Conservation (phyloP, 2,329 filamentous ascomycete genomes). For the Passalora sequoiae region DNA sequence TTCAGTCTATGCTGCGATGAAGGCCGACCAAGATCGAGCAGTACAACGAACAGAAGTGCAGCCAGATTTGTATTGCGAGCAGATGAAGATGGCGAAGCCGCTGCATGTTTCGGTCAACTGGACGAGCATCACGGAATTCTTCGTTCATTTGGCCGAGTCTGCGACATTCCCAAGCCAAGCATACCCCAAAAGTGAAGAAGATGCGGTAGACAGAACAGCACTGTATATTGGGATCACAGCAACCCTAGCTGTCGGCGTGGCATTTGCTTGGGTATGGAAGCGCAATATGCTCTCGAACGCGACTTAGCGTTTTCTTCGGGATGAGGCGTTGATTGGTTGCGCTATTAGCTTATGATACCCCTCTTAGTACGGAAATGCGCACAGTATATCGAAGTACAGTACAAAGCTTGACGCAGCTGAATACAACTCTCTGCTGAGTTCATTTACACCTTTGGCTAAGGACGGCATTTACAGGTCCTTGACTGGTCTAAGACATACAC, state of each 20-base stretch:
- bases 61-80: constrained; percentile 84
- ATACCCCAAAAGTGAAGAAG: constrained; percentile 85
- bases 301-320: not conserved
- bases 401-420: no score
- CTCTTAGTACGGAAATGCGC: not conserved
- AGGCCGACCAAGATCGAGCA: constrained; percentile 92
- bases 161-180: constrained; percentile 84
- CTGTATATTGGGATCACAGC: constrained; percentile 82
- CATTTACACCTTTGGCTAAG: no score
- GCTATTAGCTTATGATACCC: constrained; percentile 2
- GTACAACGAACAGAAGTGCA: constrained; percentile 89
- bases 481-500: constrained; percentile 1
- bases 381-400: no score
- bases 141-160: constrained; percentile 83
- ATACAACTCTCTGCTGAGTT: no score
- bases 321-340: not conserved
- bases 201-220: constrained; percentile 72
- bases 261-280: constrained; percentile 58
- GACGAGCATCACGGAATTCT: constrained; percentile 89
- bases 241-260: constrained; percentile 54
- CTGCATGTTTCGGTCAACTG: constrained; percentile 93
- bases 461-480: constrained; percentile 3
- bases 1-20: constrained; percentile 85
- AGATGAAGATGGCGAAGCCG: constrained; percentile 81
- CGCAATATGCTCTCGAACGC: constrained; percentile 30